Percentiles rank a stretch among this genome's conserved stretches.
phyloP scores from a whole-genome alignment of 2,329 filamentous ascomycete genomes.

The Ramularia endophylla region DNA sequence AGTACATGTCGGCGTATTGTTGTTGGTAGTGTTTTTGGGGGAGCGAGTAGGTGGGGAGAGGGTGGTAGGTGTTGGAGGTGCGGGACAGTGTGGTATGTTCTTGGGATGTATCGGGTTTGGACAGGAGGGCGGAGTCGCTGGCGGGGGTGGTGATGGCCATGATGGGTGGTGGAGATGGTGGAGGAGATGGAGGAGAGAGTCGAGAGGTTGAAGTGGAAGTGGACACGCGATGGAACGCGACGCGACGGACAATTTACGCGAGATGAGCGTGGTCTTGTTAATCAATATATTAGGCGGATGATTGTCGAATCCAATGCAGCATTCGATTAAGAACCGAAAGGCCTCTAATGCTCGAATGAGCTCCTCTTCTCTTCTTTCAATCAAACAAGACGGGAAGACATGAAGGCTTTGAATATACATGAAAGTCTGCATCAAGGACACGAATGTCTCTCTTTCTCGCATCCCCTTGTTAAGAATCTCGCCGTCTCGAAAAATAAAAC shows the following conservation, averaged over 20 bases:
- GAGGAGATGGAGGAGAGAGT: not conserved
- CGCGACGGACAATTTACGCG: not conserved
- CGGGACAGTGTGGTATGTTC: constrained; percentile 46
- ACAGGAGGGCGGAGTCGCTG: constrained; percentile 19
- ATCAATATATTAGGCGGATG: not conserved
- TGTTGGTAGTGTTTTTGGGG: constrained; percentile 74
- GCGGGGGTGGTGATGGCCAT: constrained; percentile 18
- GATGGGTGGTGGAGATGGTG: not conserved
- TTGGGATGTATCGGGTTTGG: constrained; percentile 28
- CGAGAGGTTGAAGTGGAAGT: not conserved
- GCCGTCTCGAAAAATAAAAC: not conserved
- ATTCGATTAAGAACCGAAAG: too few relatives aligned
- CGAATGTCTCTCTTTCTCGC: not conserved
- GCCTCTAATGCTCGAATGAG: too few relatives aligned
- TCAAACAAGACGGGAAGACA: too few relatives aligned
- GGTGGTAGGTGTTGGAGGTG: constrained; percentile 59
- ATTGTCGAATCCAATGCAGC: too few relatives aligned
- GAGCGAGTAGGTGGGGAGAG: constrained; percentile 68
- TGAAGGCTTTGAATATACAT: too few relatives aligned
- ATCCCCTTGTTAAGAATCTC: not conserved
- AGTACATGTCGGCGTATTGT: constrained; percentile 98
- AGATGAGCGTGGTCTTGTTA: not conserved
- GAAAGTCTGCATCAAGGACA: too few relatives aligned
- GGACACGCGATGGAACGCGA: not conserved
- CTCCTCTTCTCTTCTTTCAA: too few relatives aligned